Evolutionary conservation across 78 protist genomes (phyloP).

Genomic region (Isochrysis galbana): DNA sequence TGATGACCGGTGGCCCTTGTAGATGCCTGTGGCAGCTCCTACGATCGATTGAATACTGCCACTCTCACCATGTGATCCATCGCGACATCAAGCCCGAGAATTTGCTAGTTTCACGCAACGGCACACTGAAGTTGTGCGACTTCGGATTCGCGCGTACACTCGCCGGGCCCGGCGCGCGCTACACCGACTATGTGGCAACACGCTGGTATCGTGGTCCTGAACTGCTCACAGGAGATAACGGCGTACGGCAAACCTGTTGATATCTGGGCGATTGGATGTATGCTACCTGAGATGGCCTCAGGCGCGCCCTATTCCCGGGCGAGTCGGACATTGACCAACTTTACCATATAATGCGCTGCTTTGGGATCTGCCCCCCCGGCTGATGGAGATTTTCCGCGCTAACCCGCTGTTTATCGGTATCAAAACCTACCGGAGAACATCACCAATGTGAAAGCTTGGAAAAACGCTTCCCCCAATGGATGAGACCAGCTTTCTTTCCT

Average conservation of each 20-base stretch:
- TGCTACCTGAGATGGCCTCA: slow-evolving; percentile 50
- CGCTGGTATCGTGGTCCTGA: slow-evolving; percentile 71
- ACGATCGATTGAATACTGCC: slow-evolving; percentile 45
- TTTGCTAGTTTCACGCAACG: slow-evolving; percentile 52
- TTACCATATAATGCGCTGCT: slow-evolving; percentile 50
- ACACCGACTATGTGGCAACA: slow-evolving; percentile 75
- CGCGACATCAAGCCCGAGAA: slow-evolving; percentile 68
- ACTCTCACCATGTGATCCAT: slow-evolving; percentile 45
- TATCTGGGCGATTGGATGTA: slow-evolving; percentile 73
- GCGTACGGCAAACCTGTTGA: slow-evolving; percentile 53
- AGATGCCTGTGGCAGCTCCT: slow-evolving; percentile 53
- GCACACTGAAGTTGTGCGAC: slow-evolving; percentile 61
- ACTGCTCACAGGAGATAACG: slow-evolving; percentile 57
- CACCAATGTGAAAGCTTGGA: slow-evolving; percentile 10
- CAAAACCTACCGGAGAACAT: neutral
- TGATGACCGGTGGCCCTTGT: too few species aligned
- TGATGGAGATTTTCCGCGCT: slow-evolving; percentile 28
- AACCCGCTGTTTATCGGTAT: slow-evolving; percentile 50
- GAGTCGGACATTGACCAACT: slow-evolving; percentile 68
- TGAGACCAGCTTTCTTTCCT: neutral
- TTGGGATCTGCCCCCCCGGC: slow-evolving; percentile 41
- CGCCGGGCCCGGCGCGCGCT: slow-evolving; percentile 37
- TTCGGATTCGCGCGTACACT: slow-evolving; percentile 69
- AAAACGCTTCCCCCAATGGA: slow-evolving; percentile 37
- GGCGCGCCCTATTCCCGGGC: slow-evolving; percentile 73